Evolutionary conservation across 495 filamentous ascomycete species (phyloP).

Genomic region (Viridothelium virens): DNA sequence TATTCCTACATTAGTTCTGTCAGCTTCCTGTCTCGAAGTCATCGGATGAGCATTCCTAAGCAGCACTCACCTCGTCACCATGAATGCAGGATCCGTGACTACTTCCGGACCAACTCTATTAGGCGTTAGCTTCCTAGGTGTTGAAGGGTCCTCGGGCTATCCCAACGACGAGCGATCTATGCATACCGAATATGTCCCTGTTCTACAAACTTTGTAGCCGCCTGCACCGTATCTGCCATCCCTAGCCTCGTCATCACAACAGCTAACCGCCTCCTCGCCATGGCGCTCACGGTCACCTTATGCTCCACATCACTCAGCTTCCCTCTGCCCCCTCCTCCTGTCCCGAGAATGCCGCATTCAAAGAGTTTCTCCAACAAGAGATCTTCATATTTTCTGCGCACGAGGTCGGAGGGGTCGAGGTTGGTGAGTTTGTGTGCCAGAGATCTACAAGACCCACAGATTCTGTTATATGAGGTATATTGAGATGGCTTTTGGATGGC

Average conservation of each 20-base stretch:
- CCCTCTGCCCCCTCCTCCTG: conserved; percentile 38
- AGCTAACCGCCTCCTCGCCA: conserved; percentile 70
- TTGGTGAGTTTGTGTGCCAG: conserved; percentile 78
- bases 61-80: conserved; percentile 51
- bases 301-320: conserved; percentile 80
- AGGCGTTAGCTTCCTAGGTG: no score
- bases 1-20: conserved; percentile 44
- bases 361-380: conserved; percentile 82
- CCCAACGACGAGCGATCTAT: no score
- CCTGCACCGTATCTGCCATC: conserved; percentile 83
- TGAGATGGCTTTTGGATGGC: conserved; percentile 78
- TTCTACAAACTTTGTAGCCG: conserved; percentile 78
- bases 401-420: conserved; percentile 65
- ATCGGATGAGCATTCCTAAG: no score
- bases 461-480: conserved; percentile 78
- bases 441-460: conserved; percentile 77
- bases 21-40: conserved; percentile 25
- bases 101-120: conserved; percentile 78
- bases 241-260: conserved; percentile 81
- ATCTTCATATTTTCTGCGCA: conserved; percentile 70
- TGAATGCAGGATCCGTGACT: conserved; percentile 73
- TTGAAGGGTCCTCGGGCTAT: no score
- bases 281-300: conserved; percentile 74
- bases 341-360: conserved; percentile 72
- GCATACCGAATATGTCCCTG: conserved; percentile 68